These are phyloP conservation scores for Trypanosoma boissoni DNA, from an alignment of 208 protist genomes.

Conservation along the genomic window DNA sequence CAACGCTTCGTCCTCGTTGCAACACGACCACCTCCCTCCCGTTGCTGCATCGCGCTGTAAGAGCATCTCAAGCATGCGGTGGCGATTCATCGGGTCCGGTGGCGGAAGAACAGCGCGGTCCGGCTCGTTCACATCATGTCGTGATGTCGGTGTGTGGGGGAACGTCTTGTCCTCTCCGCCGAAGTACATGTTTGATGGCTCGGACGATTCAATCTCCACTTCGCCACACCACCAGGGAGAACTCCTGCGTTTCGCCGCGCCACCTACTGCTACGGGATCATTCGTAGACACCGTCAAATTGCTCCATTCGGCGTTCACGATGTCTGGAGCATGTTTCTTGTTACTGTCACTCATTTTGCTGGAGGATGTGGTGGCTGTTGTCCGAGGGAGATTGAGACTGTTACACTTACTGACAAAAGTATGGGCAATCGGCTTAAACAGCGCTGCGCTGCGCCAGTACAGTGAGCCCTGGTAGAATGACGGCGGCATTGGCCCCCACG, in stretches of 20 bases:
- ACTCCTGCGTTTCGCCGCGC: no score
- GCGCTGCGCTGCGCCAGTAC: background rate
- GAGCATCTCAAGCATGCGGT: background rate
- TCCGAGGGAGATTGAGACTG: background rate
- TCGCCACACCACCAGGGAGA: no score
- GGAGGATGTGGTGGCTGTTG: background rate
- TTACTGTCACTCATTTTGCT: background rate
- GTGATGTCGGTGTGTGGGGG: no score
- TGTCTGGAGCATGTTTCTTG: no score
- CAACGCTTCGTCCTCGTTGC: background rate
- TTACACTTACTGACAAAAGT: background rate
- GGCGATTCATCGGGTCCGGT: background rate
- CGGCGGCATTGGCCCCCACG: slow-evolving; percentile 1
- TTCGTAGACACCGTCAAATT: no score
- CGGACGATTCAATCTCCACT: no score
- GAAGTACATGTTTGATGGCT: no score
- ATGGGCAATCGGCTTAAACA: background rate
- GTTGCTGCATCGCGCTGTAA: background rate
- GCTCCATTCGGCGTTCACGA: no score
- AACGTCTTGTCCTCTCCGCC: no score
- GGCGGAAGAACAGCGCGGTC: background rate
- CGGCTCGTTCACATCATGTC: no score
- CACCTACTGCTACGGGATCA: no score
- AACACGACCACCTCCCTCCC: background rate
- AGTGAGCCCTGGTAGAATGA: slow-evolving; percentile 7